Base-by-base conservation (phyloP, 345 rosid species). In the Lumnitzera littorea region DNA sequence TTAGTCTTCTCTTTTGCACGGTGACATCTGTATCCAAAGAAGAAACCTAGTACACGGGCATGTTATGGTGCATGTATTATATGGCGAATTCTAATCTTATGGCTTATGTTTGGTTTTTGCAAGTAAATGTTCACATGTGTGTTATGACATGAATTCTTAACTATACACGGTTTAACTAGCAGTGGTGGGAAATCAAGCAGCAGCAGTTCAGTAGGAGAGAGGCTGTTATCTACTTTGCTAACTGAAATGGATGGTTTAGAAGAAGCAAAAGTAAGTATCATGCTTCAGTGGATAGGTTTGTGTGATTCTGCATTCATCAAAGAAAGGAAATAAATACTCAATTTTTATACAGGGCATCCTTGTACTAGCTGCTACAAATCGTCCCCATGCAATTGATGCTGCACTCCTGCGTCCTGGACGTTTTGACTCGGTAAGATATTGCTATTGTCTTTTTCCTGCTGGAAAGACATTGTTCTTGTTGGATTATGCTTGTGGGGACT, bases 201-300 rank as follows among this genome's bases (percentile, higher is more conserved):
- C 71, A 84, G 75, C 51, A 63, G 67, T 16, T 59, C 88, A 9
- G 87, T 92, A 53, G 99, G 96, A 62, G 99, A 88, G 83, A 90
- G 97, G 72, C 97, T 94, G 75, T 60, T 94, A 10, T 89, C 96
- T 53, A 90, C 96, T 49, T 71, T 94, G 62, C 80, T 94, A 60
- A 94, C 96, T 16, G 99, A 94, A 83, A 90, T 90, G 97, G 99
- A 94, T 67, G 99, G 99, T 67, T 70, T 94, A 57, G 95, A 94
- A 74, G 80, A 87, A 71, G 84, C 96, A 63, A 88, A 86, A 68
- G 96, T 87, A 66, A 71, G 80, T 57, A 27, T 50, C n/a, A 13
- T 24, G 43, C 48, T 48, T 36, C 43, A 36, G 11, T 36, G 10
- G 43, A 36, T 31, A 53, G 48, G 8, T 50, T 55, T 15, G 25